Evolutionary conservation across 1,139 yeast genomes (phyloP), one percentile per base, ranked within the genome.

Genomic region (Eremothecium gossypii): DNA sequence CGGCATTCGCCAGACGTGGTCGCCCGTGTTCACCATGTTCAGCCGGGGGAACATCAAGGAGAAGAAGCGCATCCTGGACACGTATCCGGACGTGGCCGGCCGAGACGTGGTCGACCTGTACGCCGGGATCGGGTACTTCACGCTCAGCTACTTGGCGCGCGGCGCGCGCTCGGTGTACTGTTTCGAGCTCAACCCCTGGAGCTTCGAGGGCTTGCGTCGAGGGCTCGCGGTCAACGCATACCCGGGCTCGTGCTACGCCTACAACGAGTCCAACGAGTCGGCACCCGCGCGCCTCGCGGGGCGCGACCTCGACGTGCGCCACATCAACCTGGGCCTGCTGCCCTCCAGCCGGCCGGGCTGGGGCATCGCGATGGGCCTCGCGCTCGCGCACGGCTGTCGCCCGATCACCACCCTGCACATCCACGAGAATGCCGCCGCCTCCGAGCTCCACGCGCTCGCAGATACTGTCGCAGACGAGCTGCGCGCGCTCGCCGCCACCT

Each of bases 131-230:
- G 96, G 96, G 1, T 86, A 86, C 60, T 86, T 86, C 58, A 74
- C 89, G 4, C 64, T 86, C 30, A 73, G 85, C 36, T 86, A 86
- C 54, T 66, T 83, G 38, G 66, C 65, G 39, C 67, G 70, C 32
- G 71, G 73, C 0, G 86, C 84, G 1, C 47, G 58, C 9, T 64
- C 65, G 12, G 64, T 83, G 0, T 71, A 79, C 38, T 79, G 94
- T 55, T 86, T 95, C 86, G 96, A 86, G 50, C 64, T 86, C 37
- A 86, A 86, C 54, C 85, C 87, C 1, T 85, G 91, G 93, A 82
- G 93, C 38, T 72, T 82, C 7, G 77, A 79, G 51, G 95, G 94
- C 0, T 66, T 85, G 33, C 53, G 63, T 2, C 65, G 77, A 36
- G 87, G 87, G 1, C 69, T 82, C 7, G 41, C 46, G 1, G 55